phyloP scores from a whole-genome alignment of 306 rosid species.

The Fragaria nilgerrensis region DNA sequence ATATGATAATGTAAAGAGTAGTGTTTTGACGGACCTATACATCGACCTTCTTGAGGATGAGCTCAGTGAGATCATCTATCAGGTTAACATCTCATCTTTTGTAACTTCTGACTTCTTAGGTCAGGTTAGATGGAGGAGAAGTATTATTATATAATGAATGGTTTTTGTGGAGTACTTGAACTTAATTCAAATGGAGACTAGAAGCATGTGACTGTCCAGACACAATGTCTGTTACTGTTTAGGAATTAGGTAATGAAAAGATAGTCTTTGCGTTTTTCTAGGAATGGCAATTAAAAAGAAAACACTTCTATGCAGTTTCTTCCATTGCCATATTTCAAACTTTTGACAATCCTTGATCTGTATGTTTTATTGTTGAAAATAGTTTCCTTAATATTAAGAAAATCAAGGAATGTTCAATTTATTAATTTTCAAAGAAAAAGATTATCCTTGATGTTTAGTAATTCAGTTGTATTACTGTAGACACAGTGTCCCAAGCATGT shows the following conservation, averaged over 20 bases:
- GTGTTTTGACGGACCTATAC: conserved; percentile 71
- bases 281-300: not conserved
- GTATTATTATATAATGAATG: not conserved
- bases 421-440: not conserved
- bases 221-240: not conserved
- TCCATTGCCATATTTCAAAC: not conserved
- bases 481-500: not conserved
- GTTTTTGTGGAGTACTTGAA: not conserved
- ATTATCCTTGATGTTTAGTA: not conserved
- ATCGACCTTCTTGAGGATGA: conserved; percentile 83
- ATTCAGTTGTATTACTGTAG: not conserved
- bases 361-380: not conserved
- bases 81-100: conserved; percentile 57
- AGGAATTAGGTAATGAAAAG: not conserved
- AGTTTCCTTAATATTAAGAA: not conserved
- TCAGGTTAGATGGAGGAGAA: not conserved
- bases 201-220: not conserved
- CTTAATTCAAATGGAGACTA: not conserved
- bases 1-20: conserved; percentile 49
- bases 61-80: conserved; percentile 78
- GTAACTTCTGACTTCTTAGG: not conserved
- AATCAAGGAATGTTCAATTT: not conserved
- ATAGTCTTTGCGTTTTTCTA: not conserved
- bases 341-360: not conserved
- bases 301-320: not conserved